Evolutionary conservation across 352 stramenopile species (phyloP).

Genomic region (Phytophthora sp.): DNA sequence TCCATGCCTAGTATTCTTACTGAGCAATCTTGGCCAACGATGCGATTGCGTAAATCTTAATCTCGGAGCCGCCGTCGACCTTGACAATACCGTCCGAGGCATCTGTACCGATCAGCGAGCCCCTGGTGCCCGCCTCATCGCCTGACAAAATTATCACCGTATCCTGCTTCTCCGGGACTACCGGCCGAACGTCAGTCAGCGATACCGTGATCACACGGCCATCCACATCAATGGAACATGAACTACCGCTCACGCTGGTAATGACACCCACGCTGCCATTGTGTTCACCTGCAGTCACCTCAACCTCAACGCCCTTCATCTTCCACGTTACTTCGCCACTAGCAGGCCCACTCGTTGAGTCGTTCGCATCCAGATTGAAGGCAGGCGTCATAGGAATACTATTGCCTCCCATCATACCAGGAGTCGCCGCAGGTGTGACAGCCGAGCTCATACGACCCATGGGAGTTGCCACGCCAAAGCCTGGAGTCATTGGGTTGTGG

Average conservation of each 20-base stretch:
- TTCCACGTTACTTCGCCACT: slow-evolving; percentile 86
- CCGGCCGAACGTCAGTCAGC: slow-evolving; percentile 73
- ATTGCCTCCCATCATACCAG: slow-evolving; percentile 69
- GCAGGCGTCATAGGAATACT: slow-evolving; percentile 82
- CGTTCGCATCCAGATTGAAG: slow-evolving; percentile 60
- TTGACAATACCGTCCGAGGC: slow-evolving; percentile 89
- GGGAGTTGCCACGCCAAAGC: slow-evolving; percentile 79
- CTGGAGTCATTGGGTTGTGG: slow-evolving; percentile 90
- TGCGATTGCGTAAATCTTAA: slow-evolving; percentile 89
- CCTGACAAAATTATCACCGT: slow-evolving; percentile 88
- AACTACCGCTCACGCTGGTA: slow-evolving; percentile 66
- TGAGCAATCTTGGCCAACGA: slow-evolving; percentile 85
- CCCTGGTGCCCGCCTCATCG: slow-evolving; percentile 85
- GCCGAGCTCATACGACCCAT: slow-evolving; percentile 77
- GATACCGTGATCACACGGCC: slow-evolving; percentile 71
- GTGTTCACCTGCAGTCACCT: slow-evolving; percentile 74
- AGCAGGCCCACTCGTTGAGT: slow-evolving; percentile 42
- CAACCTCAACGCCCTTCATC: slow-evolving; percentile 88
- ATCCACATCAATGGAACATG: slow-evolving; percentile 84
- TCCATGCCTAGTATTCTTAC: slow-evolving; percentile 51
- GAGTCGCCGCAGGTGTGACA: slow-evolving; percentile 69
- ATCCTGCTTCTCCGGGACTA: slow-evolving; percentile 87
- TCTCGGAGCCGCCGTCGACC: slow-evolving; percentile 87
- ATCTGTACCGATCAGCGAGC: slow-evolving; percentile 89
- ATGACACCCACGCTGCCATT: slow-evolving; percentile 78